Conservation (phyloP, 1,284 basidiomycete genomes). For the Trametes pubescens region DNA sequence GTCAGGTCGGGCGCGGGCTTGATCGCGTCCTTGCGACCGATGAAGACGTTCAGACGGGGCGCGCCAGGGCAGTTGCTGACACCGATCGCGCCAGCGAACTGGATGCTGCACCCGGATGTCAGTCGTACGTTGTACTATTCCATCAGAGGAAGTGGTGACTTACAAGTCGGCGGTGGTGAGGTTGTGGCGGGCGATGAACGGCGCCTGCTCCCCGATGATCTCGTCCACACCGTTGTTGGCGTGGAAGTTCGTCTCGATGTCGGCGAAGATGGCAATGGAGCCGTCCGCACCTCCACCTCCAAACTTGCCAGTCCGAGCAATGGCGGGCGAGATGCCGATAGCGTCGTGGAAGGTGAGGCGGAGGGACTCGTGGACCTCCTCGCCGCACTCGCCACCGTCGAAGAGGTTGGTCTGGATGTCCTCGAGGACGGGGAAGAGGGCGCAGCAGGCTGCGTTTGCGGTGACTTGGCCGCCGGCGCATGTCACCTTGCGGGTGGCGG, state of each 20-base stretch:
- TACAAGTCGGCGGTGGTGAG: slow-evolving; percentile 33
- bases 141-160: not conserved
- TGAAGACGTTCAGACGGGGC: slow-evolving; percentile 29
- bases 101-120: slow-evolving; percentile 23
- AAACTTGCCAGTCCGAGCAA: slow-evolving; percentile 17
- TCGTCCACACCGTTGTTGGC: slow-evolving; percentile 37
- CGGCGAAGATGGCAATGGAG: slow-evolving; percentile 34
- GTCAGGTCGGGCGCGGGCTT: slow-evolving; percentile 35
- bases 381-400: slow-evolving; percentile 37
- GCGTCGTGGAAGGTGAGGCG: slow-evolving; percentile 43
- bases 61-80: slow-evolving; percentile 42
- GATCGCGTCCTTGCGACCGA: slow-evolving; percentile 31
- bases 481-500: slow-evolving; percentile 29
- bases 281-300: slow-evolving; percentile 37
- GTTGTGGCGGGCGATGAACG: slow-evolving; percentile 31
- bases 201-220: slow-evolving; percentile 30
- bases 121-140: not conserved
- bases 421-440: slow-evolving; percentile 46
- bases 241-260: slow-evolving; percentile 36
- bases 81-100: slow-evolving; percentile 37
- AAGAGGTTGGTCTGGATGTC: slow-evolving; percentile 48
- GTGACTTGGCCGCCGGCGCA: slow-evolving; percentile 38
- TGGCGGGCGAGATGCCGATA: slow-evolving; percentile 33
- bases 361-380: slow-evolving; percentile 40
- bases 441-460: slow-evolving; percentile 48